Conservation (phyloP, 257 asterid genomes). For the Solanum verrucosum region DNA sequence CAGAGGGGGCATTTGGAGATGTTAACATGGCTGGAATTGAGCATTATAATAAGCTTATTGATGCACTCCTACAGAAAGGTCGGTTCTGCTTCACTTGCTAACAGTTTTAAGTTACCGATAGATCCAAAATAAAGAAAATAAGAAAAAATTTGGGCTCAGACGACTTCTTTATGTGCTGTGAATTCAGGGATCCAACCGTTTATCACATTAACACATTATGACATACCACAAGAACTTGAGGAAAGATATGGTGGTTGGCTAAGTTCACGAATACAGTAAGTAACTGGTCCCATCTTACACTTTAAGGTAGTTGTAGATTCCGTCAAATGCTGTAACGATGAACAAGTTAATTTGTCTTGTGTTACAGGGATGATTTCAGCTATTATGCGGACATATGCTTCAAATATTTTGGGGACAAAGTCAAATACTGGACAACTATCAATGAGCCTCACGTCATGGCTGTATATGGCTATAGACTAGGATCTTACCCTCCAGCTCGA, state of each 20-base stretch:
- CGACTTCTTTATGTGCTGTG: no score
- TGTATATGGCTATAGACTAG: slow-evolving; percentile 37
- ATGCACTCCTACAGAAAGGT: no score
- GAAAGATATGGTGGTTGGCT: slow-evolving; percentile 33
- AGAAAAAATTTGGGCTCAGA: no score
- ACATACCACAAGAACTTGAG: no score
- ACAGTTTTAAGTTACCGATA: no score
- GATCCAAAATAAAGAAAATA: no score
- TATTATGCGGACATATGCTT: slow-evolving; percentile 52
- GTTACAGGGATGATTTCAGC: slow-evolving; percentile 50
- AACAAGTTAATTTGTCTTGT: not conserved
- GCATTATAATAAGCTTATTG: no score
- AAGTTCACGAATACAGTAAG: slow-evolving; percentile 40
- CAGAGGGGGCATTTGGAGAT: no score
- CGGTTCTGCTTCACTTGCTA: no score
- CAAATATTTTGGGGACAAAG: slow-evolving; percentile 49
- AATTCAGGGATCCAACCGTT: no score
- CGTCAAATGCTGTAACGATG: not conserved
- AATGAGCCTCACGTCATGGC: slow-evolving; percentile 55
- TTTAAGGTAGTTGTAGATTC: not conserved
- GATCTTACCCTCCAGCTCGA: slow-evolving; percentile 47
- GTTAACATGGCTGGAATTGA: no score
- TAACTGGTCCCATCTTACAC: not conserved
- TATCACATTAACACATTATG: no score
- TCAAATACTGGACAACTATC: slow-evolving; percentile 55